Base-by-base conservation (phyloP, 2,329 filamentous ascomycete genomes). In the Alternaria solani region DNA sequence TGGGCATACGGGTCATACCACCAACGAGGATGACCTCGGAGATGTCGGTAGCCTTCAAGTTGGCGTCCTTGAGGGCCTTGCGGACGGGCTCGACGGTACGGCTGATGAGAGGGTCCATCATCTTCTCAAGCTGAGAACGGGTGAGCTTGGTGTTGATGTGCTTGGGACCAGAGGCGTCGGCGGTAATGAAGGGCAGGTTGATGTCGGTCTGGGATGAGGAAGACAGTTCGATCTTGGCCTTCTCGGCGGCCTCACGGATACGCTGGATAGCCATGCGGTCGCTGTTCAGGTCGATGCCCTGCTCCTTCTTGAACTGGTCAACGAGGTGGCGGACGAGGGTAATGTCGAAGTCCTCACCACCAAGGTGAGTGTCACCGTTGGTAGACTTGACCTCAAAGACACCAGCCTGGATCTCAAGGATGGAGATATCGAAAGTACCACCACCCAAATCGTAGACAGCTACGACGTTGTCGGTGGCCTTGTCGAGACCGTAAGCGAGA, bases 1-100 rank as follows among this genome's bases (percentile, higher is more conserved):
- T 97, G 80, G 94, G 94, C 94, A 98, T 98, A 85, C 94, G 94
- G 74, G 94, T 97, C 94, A 97, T 97, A 84, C 94, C 94, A 89
- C 94, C 94, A 57, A 98, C 94, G 43, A 98, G 90, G 80, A 98
- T 97, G 72, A 98, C 92, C 80, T 98, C 94, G 83, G 97, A 92
- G 79, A 98, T 96, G 64, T 97, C 94, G 85, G 93, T 96, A 73
- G 94, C 88, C 81, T 92, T 86, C 47, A 98, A 88, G 82, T 90
- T 89, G 79, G 94, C 94, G 81, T 98, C 94, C 89, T 97, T 97
- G 62, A 98, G 86, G 20, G 94, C 94, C 88, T 97, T 97, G 83
- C 93, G 92, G 71, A 97, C 94, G 64, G 94, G 94, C 65, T 97
- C 94, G 58, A 96, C 87, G 65, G 94, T 97, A 75, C 88, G 89